Evolutionary conservation across 2,329 filamentous ascomycete genomes (phyloP), one percentile per base, ranked within the genome.

Genomic region (Fusarium redolens): DNA sequence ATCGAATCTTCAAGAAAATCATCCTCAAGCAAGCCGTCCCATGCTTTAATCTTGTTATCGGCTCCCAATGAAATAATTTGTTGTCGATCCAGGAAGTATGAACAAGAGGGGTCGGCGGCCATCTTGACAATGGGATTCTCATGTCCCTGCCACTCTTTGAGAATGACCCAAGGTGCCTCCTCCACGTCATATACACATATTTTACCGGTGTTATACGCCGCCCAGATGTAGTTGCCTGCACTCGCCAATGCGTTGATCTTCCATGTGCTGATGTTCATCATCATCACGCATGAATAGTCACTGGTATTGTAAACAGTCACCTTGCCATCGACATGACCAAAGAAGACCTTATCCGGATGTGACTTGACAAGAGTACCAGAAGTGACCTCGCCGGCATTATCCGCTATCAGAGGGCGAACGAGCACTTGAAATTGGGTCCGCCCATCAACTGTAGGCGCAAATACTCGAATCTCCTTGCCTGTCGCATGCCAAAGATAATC

Each of bases 101-200:
- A 90, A 78, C 93, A 94, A 38, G 94, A 93, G 3, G 88, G 86
- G 79, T 99, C 96, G 4, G 92, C 89, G 17, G 93, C 83, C 65
- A 99, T 89, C 65, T 91, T 92, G 51, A 93, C 88, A 12, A 97
- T 92, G 0, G 95, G 93, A 71, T 92, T 92, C 11, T 94, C 91
- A 79, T 98, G 96, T 5, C 94, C 96, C 72, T 92, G 91, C 96
- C 96, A 99, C 78, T 98, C 96, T 81, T 99, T 99, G 83, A 93
- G 92, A 31, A 97, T 90, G 25, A 88, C 88, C 96, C 96, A 99
- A 0, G 96, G 96, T n/a, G 89, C 90, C 35, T 90, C 88, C 14
- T 86, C 89, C 15, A 94, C 92, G 80, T 99, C 95, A 81, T 98
- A 99, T 12, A 98, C 93, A 77, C 94, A 96, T 37, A 97, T 91